Conservation (phyloP, 176 grass and related monocot genomes). For the Avena eriantha region DNA sequence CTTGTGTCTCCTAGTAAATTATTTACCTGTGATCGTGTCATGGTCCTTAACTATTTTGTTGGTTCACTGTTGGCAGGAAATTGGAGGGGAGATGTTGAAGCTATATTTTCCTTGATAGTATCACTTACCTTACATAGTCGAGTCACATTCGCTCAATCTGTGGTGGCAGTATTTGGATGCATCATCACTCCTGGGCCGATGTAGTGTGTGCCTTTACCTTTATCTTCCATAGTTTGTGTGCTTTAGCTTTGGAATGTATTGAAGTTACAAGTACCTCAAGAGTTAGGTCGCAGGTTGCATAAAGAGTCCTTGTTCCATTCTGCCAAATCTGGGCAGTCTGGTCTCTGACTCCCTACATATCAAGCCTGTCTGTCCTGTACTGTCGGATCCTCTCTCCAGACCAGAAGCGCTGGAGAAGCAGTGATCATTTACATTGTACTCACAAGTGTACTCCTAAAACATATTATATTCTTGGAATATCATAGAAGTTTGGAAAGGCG, state of each 20-base stretch:
- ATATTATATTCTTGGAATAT: constrained; percentile 30
- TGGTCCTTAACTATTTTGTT: constrained; percentile 3
- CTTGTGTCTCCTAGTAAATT: neutral
- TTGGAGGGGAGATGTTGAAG: constrained; percentile 40
- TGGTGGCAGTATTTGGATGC: constrained; percentile 75
- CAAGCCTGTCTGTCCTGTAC: constrained; percentile 32
- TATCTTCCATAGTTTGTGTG: constrained; percentile 27
- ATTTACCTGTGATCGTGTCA: neutral
- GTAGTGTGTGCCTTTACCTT: constrained; percentile 51
- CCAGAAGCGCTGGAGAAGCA: constrained; percentile 59
- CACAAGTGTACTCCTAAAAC: neutral
- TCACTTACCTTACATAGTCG: constrained; percentile 46
- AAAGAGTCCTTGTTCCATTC: constrained; percentile 46
- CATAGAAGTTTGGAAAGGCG: constrained; percentile 27
- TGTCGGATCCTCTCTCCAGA: constrained; percentile 52
- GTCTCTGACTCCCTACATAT: constrained; percentile 43
- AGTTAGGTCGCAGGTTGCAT: constrained; percentile 51
- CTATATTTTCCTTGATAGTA: constrained; percentile 28
- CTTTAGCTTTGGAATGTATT: constrained; percentile 47
- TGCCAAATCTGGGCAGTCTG: constrained; percentile 53
- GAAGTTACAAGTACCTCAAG: constrained; percentile 37
- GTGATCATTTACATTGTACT: constrained; percentile 48
- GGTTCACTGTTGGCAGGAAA: constrained; percentile 31
- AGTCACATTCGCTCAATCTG: constrained; percentile 52
- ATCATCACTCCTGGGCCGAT: constrained; percentile 63